Evolutionary conservation across 2,329 filamentous ascomycete genomes (phyloP), one percentile per base, ranked within the genome.

Genomic region (Beauveria brongniartii): DNA sequence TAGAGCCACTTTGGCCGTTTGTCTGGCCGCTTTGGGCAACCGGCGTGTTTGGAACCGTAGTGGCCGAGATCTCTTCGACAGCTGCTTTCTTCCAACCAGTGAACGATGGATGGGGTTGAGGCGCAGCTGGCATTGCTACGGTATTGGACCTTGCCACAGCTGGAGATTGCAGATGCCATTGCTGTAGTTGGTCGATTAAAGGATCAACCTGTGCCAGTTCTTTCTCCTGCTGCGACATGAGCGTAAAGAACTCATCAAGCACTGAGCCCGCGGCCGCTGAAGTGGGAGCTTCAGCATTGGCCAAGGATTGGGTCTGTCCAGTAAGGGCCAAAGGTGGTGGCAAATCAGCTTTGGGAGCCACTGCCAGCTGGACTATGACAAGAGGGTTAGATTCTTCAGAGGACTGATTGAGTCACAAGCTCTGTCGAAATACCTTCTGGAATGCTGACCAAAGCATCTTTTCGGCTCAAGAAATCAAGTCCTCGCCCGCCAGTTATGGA

Each of bases 381-480:
- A 18, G 34, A 18, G 16, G 18, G 5, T 51, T 34, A 51, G 28
- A 34, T 5, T 22, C 22, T 22, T 20, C 28, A 30, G 8, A 20
- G 9, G 8, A 10, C 4, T 18, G 12, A 4, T 41, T n/a, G 5
- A 10, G 12, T 8, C 51, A 24, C 16, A 22, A n/a, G 3, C 9
- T 28, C 18, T 26, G 12, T 6, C 18, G 9, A 18, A 5, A 18
- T 47, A 47, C 54, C 54, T 46, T 26, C n/a, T 10, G 20, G 30
- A 14, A 37, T 14, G 10, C 14, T 30, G 16, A 10, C 9, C 14
- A 18, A 22, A 1, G 2, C 55, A 18, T 60, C 58, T 18, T 60
- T 60, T 3, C 50, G 58, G 12, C 22, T 60, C 40, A 60, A 8
- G 5, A 60, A 60, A n/a, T 60, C 58, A 4, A 60, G 41, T 22